phyloP scores from a whole-genome alignment of 345 rosid species.

The Linum trigynum region DNA sequence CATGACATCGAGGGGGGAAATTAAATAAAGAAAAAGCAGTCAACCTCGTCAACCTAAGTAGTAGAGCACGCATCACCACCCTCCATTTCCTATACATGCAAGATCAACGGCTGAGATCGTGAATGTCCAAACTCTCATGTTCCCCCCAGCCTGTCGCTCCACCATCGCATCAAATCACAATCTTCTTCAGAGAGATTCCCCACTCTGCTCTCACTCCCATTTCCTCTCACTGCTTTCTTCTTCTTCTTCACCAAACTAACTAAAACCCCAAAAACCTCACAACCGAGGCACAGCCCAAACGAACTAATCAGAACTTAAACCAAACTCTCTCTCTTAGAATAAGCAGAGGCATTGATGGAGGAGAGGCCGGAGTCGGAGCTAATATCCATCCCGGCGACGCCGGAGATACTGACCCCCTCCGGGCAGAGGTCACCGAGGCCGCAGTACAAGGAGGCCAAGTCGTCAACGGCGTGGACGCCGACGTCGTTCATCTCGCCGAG shows the following conservation, averaged over 20 bases:
- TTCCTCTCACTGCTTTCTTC: neutral
- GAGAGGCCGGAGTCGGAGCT: constrained; percentile 99
- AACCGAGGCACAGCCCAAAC: neutral
- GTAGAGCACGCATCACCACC: constrained; percentile 11
- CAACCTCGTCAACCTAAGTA: constrained; percentile 20
- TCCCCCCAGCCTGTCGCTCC: neutral
- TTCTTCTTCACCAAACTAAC: constrained; percentile 2
- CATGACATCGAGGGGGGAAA: no score
- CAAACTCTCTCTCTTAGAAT: neutral
- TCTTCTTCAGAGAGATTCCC: neutral
- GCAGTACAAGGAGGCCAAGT: constrained; percentile 46
- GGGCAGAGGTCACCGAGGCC: constrained; percentile 96
- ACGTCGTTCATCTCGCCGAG: constrained; percentile 91
- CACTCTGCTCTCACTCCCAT: neutral
- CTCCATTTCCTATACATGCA: constrained; percentile 2
- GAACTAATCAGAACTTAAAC: neutral
- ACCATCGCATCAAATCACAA: no score
- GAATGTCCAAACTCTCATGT: constrained; percentile 27
- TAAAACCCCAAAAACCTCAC: no score
- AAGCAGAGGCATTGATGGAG: constrained; percentile 36
- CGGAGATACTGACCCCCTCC: constrained; percentile 88
- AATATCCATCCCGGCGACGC: constrained; percentile 93
- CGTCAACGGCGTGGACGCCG: constrained; percentile 90
- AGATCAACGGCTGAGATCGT: constrained; percentile 28
- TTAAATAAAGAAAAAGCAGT: constrained; percentile 2